Evolutionary conservation across 106 monocot genomes (phyloP), one percentile per base, ranked within the genome.

Genomic region (Allium cepa): DNA sequence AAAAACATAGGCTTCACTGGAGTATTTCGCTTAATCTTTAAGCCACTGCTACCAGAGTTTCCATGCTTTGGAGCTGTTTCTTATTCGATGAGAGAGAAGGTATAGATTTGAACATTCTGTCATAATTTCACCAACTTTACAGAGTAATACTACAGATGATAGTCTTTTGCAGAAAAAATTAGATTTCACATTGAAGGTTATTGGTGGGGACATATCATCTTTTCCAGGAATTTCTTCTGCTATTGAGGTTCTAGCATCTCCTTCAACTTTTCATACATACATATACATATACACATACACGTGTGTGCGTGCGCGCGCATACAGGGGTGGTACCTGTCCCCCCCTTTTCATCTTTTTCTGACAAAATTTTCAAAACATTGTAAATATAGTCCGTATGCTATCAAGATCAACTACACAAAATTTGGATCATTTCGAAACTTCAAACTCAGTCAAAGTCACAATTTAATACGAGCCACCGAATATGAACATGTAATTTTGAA

Each of bases 51-150:
- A 16, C 81, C 85, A 11, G 78, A 88, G 72, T 78, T 95, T 15
- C 95, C 95, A 8, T 95, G 95, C 60, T 91, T 95, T 78, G 91
- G 91, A 74, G 95, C 95, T 61, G 69, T 95, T 49, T 88, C 82
- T 50, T 95, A 78, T 76, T 95, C 95, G 27, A 72, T 95, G 59
- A 88, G 95, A 82, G 70, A 95, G 67, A 95, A 91, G 95, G 95
- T 95, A n/a, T 8, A 51, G 1, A 17, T 52, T 13, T 14, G 53
- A 10, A 60, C 13, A 26, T 71, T 71, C 59, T 71, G 60, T 50
- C 26, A 71, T 48, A 61, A 51, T 63, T 45, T 62, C 22, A 5
- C 36, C 36, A 36, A 36, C 36, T 36, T 36, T 36, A 36, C 36
- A 5, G 36, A 36, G 36, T 36, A 36, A 36, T 36, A 36, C 36